A percentile compares a stretch with the other conserved stretches of the same genome.
These are phyloP conservation scores for Daldinia decipiens DNA, from an alignment of 495 filamentous ascomycete genomes.

Conservation along the genomic window DNA sequence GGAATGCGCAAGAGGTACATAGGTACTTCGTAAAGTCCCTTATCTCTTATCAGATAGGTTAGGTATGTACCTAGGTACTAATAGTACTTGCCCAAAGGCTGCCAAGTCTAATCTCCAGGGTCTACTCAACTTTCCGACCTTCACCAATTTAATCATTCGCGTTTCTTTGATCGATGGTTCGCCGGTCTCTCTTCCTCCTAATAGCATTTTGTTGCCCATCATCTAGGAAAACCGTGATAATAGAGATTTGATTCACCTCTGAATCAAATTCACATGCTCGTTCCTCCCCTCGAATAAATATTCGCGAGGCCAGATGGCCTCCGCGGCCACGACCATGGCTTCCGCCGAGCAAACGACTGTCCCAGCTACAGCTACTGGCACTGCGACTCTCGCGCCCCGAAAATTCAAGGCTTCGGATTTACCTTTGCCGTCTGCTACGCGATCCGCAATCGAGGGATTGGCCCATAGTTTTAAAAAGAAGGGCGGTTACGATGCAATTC, in stretches of 20 bases:
- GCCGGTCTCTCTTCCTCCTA: background rate
- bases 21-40: no score
- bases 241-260: background rate
- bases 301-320: slow-evolving; percentile 40
- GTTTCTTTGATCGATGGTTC: background rate
- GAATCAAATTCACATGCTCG: slow-evolving; percentile 18
- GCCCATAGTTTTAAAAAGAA: slow-evolving; percentile 90
- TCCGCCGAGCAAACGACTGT: slow-evolving; percentile 51
- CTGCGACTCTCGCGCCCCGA: slow-evolving; percentile 61
- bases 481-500: slow-evolving; percentile 84
- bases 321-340: slow-evolving; percentile 54
- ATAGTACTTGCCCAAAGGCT: background rate
- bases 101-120: slow-evolving; percentile 9
- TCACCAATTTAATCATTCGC: slow-evolving; percentile 6
- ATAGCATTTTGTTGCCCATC: background rate
- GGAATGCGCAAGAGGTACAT: no score
- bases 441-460: slow-evolving; percentile 78
- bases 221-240: background rate
- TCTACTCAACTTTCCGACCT: slow-evolving; percentile 10
- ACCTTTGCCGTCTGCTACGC: slow-evolving; percentile 75
- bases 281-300: slow-evolving; percentile 9
- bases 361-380: slow-evolving; percentile 49
- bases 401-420: slow-evolving; percentile 88
- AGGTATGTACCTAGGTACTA: slow-evolving; percentile 8
- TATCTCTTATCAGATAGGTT: slow-evolving; percentile 20